phyloP scores from a whole-genome alignment of 192 early-diverging fungal species.

The Coemansia sp. region DNA sequence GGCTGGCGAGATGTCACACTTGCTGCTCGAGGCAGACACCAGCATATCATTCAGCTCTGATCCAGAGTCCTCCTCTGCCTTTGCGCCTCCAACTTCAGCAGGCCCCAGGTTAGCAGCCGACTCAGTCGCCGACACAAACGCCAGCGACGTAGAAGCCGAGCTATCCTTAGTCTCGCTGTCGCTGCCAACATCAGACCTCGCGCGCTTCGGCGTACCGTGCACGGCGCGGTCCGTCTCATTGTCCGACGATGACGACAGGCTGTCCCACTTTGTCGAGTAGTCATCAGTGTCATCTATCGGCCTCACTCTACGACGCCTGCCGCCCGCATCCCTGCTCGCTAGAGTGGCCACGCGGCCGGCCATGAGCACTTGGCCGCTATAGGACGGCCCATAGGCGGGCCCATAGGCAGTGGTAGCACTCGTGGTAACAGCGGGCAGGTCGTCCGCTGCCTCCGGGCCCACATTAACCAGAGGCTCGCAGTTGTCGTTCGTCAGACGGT shows the following conservation, averaged over 20 bases:
- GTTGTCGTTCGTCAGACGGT: slow-evolving; percentile 34
- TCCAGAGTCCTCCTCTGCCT: background rate
- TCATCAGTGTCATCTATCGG: background rate
- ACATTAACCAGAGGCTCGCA: slow-evolving; percentile 34
- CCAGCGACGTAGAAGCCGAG: slow-evolving; percentile 29
- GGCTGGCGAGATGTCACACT: background rate
- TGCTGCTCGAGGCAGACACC: slow-evolving; percentile 1
- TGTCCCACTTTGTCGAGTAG: slow-evolving; percentile 17
- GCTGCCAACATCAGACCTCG: slow-evolving; percentile 40
- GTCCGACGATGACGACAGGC: slow-evolving; percentile 12
- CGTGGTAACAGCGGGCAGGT: background rate
- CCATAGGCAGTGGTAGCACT: background rate
- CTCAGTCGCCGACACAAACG: slow-evolving; percentile 16
- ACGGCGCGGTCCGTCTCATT: slow-evolving; percentile 3
- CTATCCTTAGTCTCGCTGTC: slow-evolving; percentile 26
- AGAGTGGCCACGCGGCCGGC: background rate
- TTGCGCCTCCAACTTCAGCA: background rate
- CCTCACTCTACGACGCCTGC: slow-evolving; percentile 2
- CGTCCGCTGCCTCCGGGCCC: background rate
- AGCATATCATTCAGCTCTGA: background rate
- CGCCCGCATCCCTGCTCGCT: background rate
- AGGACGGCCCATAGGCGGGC: background rate
- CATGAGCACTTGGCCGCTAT: background rate
- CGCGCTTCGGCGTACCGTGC: slow-evolving; percentile 40
- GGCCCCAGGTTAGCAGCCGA: background rate